Percentiles rank a stretch among this genome's conserved stretches.
phyloP scores from a whole-genome alignment of 208 protist species.

The Acanthamoeba triangularis region DNA sequence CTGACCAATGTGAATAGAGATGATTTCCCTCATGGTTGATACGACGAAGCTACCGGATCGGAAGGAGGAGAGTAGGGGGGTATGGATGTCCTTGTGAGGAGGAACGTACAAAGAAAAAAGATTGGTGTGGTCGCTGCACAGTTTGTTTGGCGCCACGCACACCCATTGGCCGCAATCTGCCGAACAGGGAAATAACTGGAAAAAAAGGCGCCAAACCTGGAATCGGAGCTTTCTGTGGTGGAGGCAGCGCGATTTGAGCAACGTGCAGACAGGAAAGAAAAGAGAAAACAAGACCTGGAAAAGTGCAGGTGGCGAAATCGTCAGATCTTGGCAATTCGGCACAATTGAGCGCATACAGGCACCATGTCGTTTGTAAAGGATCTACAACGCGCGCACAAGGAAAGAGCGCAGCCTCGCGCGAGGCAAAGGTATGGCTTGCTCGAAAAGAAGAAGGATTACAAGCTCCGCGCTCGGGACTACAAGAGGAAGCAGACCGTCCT shows the following conservation, averaged over 20 bases:
- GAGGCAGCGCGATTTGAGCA: not conserved
- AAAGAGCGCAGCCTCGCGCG: slow-evolving; percentile 85
- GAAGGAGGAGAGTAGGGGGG: not conserved
- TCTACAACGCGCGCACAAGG: slow-evolving; percentile 78
- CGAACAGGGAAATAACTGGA: not conserved
- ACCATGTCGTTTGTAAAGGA: slow-evolving; percentile 49
- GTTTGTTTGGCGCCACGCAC: not conserved
- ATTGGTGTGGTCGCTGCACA: not conserved
- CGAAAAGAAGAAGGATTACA: slow-evolving; percentile 92
- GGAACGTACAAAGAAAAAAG: slow-evolving; percentile 48
- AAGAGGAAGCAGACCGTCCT: slow-evolving; percentile 85
- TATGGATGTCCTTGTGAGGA: slow-evolving; percentile 38
- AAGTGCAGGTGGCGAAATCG: not conserved
- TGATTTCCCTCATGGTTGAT: slow-evolving; percentile 90
- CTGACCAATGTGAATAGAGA: slow-evolving; percentile 85
- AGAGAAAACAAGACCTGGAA: not conserved
- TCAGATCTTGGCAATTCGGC: not conserved
- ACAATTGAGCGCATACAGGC: not conserved
- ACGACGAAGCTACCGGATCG: not conserved
- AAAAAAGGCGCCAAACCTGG: not conserved
- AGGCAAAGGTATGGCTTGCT: slow-evolving; percentile 85
- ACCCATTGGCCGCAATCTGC: not conserved
- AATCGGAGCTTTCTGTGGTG: not conserved
- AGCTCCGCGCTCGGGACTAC: slow-evolving; percentile 84
- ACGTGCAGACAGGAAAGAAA: not conserved